Base-by-base conservation (phyloP, 2,329 filamentous ascomycete genomes). In the Beauveria caledonica region DNA sequence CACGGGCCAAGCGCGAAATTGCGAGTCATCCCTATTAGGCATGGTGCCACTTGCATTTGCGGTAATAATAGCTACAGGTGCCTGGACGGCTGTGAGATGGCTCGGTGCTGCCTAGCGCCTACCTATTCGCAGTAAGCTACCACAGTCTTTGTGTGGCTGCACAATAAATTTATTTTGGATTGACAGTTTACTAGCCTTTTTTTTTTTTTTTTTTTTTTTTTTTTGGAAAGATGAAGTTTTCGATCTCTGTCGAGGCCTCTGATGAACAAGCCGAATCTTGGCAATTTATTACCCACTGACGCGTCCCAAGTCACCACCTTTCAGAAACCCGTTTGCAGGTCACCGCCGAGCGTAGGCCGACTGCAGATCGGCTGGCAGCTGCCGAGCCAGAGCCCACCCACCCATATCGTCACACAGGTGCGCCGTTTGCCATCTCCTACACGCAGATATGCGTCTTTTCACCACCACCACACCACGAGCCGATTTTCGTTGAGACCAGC, bases 401-500 rank as follows among this genome's bases (percentile, higher is more conserved):
- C 49, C 25, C 48, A 48, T 21, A 51, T n/a, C 15, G 8, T 36
- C 23, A 33, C 11, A 33, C 10, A 42, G 21, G 36, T 51, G 48
- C 49, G 25, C 55, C 46, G 48, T 52, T 45, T 59, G 39, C 57
- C 10, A 44, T 29, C 49, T 21, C 13, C 19, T 21, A 25, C 36
- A 52, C 39, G 9, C 3, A 19, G 21, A 27, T 17, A 29, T 51
- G 57, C 23, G 48, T 11, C 57, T 23, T 59, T 59, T 46, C 40
- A 40, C 52, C 11, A 33, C 52, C 15, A n/a, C 40, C 39, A 52
- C 62, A 53, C 61, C 51, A 58, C 50, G 25, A 54, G 60, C 46
- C 60, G 63, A 62, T 48, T 60, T 64, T 48, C 56, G 62, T 51
- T 60, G 57, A 60, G 53, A 63, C 50, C 52, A 29, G 23, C 62